A percentile compares a stretch with the other conserved stretches of the same genome.
These are phyloP conservation scores for Apiospora kogelbergensis DNA, from an alignment of 2,329 filamentous ascomycete species.

Conservation along the genomic window DNA sequence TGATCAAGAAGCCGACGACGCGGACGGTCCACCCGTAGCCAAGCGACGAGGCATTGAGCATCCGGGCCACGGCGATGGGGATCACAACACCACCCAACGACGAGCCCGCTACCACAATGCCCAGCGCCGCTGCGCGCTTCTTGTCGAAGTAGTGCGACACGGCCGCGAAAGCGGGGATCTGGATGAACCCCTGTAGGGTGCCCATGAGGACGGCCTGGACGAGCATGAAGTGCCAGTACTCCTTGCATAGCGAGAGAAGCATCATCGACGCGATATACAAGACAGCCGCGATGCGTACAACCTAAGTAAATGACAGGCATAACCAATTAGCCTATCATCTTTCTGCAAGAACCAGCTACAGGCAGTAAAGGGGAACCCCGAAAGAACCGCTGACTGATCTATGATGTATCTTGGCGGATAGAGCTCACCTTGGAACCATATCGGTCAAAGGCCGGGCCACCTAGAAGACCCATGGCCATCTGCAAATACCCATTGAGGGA, in stretches of 20 bases:
- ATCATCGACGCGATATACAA: constrained; percentile 35
- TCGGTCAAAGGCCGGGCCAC: constrained; percentile 53
- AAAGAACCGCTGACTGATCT: too few relatives aligned
- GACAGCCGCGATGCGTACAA: constrained; percentile 43
- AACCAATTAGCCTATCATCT: not conserved
- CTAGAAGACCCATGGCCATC: constrained; percentile 48
- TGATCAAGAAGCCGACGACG: constrained; percentile 12
- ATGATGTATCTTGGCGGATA: not conserved
- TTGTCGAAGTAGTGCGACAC: constrained; percentile 32
- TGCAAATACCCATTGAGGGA: constrained; percentile 52
- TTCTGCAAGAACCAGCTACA: not conserved
- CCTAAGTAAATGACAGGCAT: not conserved
- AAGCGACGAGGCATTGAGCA: constrained; percentile 14
- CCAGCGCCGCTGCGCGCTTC: constrained; percentile 32
- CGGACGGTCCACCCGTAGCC: constrained; percentile 13
- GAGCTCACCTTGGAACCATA: constrained; percentile 40
- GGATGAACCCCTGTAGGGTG: constrained; percentile 33
- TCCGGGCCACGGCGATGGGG: constrained; percentile 17
- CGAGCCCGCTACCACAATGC: constrained; percentile 34
- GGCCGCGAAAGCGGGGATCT: constrained; percentile 28
- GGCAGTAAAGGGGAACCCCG: too few relatives aligned
- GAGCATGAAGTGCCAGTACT: constrained; percentile 53
- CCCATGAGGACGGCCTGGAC: constrained; percentile 52
- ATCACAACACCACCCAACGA: constrained; percentile 22
- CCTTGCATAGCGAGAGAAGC: constrained; percentile 46